Evolutionary conservation across 116 monocot species (phyloP), one percentile per base, ranked within the genome.

Genomic region (Trichopus zeylanicus): DNA sequence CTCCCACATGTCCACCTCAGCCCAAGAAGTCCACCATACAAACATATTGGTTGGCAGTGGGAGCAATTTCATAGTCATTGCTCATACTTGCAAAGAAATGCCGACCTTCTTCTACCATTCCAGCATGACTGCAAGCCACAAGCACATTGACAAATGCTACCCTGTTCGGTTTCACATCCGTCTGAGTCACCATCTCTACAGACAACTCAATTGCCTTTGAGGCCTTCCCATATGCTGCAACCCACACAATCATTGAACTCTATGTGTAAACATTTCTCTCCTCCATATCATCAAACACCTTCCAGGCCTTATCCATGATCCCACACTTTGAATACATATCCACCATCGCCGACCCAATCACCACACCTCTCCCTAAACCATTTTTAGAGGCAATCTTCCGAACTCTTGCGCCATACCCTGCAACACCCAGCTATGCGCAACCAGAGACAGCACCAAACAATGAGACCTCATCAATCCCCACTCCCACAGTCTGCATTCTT

Each of bases 21-120:
- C 80, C 86, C 34, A 86, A 61, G 59, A 91, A 59, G 55, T 91
- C 86, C 1, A 83, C 86, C 80, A 86, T 80, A 69, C 86, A 91
- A 7, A 73, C 72, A 63, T 83, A 91, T 49, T 91, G 86, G 34
- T 86, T 75, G 26, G 63, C 47, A 30, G 60, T 27, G 1, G 72
- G 86, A 23, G 37, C 27, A 31, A 91, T 70, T 6, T 73, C 48
- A 32, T 75, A 80, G 20, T 57, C 61, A 21, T 67, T 61, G 46
- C 46, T 60, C 75, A 83, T 83, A 19, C 28, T 24, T 1, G 24
- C 26, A 37, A 83, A 83, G 68, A 68, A 78, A 25, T 9, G 26
- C 3, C 74, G 74, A 1, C 86, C 91, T 52, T 73, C 77, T 47
- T 78, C 75, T 1, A 91, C 86, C 70, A 80, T 67, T 10, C 83